These are phyloP conservation scores for Pterocarpus santalinus DNA, from an alignment of 306 rosid species.

Conservation along the genomic window DNA sequence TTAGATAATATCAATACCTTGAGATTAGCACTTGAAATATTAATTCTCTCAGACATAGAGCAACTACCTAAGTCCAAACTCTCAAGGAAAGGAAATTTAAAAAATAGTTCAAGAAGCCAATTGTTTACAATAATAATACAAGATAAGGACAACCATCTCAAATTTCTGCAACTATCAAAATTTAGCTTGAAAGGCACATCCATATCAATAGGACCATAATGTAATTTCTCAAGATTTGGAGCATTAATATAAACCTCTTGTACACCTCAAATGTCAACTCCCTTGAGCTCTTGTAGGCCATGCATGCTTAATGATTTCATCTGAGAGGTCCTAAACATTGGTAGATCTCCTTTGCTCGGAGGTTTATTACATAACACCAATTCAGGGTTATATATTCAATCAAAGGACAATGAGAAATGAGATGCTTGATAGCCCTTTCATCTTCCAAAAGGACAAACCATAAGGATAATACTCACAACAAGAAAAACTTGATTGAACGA, in stretches of 20 bases:
- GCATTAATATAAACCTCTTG: conserved; percentile 32
- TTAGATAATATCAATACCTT: conserved; percentile 22
- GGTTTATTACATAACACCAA: not conserved
- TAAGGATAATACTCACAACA: conserved; percentile 30
- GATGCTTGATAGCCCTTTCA: conserved; percentile 9
- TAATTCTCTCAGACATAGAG: conserved; percentile 38
- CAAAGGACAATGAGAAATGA: conserved; percentile 44
- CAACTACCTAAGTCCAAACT: conserved; percentile 23
- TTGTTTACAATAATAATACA: conserved; percentile 3
- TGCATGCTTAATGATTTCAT: conserved; percentile 31
- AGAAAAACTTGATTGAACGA: conserved; percentile 32
- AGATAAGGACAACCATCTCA: conserved; percentile 13
- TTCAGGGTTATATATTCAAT: conserved; percentile 32
- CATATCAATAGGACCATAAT: not conserved
- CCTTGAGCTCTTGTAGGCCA: conserved; percentile 36
- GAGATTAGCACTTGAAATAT: conserved; percentile 41
- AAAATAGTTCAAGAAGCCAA: conserved; percentile 43
- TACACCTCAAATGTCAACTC: conserved; percentile 30
- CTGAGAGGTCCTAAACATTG: not conserved
- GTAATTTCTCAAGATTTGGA: conserved; percentile 20
- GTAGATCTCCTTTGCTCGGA: not conserved
- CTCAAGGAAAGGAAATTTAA: conserved; percentile 48
- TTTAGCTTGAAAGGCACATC: not conserved
- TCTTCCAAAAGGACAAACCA: not conserved
- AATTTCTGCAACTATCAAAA: conserved; percentile 32